Conservation (phyloP, 352 stramenopile genomes). For the Phytophthora palmivora region DNA sequence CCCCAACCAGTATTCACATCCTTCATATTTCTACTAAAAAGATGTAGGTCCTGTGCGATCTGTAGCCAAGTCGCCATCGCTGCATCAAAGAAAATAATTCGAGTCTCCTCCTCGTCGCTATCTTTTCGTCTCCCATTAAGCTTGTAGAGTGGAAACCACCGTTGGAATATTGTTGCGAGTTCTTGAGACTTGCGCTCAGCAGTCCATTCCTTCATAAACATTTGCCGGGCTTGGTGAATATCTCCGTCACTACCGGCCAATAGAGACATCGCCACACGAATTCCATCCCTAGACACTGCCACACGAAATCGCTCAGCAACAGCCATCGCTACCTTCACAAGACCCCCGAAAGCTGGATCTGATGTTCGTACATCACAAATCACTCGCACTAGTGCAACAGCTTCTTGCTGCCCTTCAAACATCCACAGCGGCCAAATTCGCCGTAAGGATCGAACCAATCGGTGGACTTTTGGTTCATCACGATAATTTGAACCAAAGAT, state of each 20-base stretch:
- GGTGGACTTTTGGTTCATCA: constrained; percentile 71
- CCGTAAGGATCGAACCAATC: constrained; percentile 56
- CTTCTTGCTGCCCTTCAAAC: constrained; percentile 70
- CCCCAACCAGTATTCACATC: neutral
- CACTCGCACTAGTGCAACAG: constrained; percentile 64
- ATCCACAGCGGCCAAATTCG: constrained; percentile 83
- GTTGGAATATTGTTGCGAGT: constrained; percentile 52
- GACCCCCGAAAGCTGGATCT: constrained; percentile 63
- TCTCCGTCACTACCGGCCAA: constrained; percentile 44
- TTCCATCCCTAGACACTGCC: constrained; percentile 45
- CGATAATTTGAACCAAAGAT: constrained; percentile 68
- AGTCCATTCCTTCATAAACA: constrained; percentile 43
- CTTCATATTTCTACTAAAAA: constrained; percentile 30
- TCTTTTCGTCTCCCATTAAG: constrained; percentile 3
- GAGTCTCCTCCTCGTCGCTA: constrained; percentile 27
- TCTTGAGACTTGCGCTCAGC: constrained; percentile 52
- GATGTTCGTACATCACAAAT: constrained; percentile 67
- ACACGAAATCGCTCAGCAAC: constrained; percentile 56
- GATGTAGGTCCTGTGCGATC: constrained; percentile 56
- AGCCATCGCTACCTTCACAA: constrained; percentile 65
- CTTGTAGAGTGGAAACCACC: constrained; percentile 54
- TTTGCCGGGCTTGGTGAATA: constrained; percentile 39
- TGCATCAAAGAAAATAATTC: constrained; percentile 67
- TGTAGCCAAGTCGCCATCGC: constrained; percentile 70
- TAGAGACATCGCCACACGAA: constrained; percentile 51